These are phyloP conservation scores for Trifolium subterraneum DNA, from an alignment of 306 rosid species.

Conservation along the genomic window DNA sequence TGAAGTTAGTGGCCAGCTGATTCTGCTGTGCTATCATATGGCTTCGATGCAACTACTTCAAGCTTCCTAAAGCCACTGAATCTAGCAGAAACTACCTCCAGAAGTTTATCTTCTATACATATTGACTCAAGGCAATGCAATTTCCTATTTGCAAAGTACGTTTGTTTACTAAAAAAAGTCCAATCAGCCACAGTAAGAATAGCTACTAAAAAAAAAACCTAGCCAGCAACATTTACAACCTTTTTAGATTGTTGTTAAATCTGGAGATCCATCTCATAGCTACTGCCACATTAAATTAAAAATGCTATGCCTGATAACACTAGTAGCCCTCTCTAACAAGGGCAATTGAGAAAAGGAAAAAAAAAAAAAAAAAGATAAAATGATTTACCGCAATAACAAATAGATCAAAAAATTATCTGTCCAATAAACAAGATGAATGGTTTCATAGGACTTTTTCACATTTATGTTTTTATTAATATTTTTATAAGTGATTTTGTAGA, in stretches of 20 bases:
- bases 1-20: slow-evolving; percentile 18
- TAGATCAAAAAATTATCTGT: not conserved
- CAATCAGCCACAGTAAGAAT: not conserved
- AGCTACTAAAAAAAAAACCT: not conserved
- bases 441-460: not conserved
- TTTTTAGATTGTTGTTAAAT: slow-evolving; percentile 7
- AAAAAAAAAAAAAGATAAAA: not conserved
- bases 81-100: not conserved
- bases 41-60: slow-evolving; percentile 23
- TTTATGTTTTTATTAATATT: not conserved
- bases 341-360: not conserved
- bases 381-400: not conserved
- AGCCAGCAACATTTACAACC: not conserved
- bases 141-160: not conserved
- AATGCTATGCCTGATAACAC: slow-evolving; percentile 1
- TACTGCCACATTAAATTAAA: not conserved
- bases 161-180: not conserved
- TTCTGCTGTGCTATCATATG: slow-evolving; percentile 5
- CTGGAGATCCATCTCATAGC: slow-evolving; percentile 21
- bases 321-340: slow-evolving; percentile 10
- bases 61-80: slow-evolving; percentile 4
- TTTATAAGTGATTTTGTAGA: not conserved
- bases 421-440: slow-evolving; percentile 10
- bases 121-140: slow-evolving; percentile 4
- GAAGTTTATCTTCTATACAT: slow-evolving; percentile 10